Conservation (phyloP, 2,329 filamentous ascomycete genomes). For the Fusarium piperis region DNA sequence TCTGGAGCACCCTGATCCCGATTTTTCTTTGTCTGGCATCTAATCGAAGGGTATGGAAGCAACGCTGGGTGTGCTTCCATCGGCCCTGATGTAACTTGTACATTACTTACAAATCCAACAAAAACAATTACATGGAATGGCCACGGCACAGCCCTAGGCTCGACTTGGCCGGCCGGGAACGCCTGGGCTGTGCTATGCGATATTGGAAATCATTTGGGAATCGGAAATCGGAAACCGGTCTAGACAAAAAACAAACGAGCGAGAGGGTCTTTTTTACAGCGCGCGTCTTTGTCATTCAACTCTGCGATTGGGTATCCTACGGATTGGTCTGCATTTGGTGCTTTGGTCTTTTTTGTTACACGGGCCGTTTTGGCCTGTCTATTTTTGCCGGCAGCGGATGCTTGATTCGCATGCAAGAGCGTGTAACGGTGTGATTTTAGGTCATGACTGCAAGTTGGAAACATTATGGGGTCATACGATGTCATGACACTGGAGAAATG, state of each 20-base stretch:
- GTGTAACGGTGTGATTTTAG: background rate
- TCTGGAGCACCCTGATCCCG: conserved; percentile 14
- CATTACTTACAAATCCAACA: conserved; percentile 1
- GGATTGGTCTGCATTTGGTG: background rate
- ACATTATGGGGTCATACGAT: conserved; percentile 24
- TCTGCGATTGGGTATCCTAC: background rate
- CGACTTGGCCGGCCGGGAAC: conserved; percentile 31
- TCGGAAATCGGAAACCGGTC: conserved; percentile 4
- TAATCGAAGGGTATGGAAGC: conserved; percentile 29
- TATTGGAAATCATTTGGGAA: background rate
- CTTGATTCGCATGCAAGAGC: background rate
- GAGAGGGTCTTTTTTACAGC: conserved; percentile 13
- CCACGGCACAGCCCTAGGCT: background rate
- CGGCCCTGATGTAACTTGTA: conserved; percentile 28
- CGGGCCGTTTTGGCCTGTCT: background rate
- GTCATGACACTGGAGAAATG: conserved; percentile 16
- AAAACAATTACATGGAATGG: conserved; percentile 12
- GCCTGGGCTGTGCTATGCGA: background rate
- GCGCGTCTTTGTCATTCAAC: background rate
- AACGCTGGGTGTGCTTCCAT: conserved; percentile 19
- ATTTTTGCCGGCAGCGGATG: background rate
- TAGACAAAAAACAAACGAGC: conserved; percentile 27
- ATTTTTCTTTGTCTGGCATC: conserved; percentile 22
- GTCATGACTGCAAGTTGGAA: background rate
- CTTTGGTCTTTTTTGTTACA: background rate